Percentiles rank a stretch among this genome's conserved stretches.
Evolutionary conservation across 2,329 filamentous ascomycete genomes (phyloP).

Genomic region (Diaporthe citriasiana): DNA sequence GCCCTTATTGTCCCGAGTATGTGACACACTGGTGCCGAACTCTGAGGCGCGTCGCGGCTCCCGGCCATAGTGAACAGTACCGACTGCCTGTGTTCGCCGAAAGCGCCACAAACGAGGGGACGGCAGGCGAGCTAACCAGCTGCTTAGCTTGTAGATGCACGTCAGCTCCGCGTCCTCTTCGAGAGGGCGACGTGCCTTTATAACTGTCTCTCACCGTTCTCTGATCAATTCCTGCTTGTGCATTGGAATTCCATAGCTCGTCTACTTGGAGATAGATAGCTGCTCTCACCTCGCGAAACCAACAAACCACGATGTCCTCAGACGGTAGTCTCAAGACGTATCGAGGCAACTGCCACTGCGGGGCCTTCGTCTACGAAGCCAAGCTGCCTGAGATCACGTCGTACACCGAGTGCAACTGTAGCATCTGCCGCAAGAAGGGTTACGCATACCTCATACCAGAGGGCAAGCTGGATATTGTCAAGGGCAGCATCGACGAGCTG

Average conservation of each 20-base stretch:
- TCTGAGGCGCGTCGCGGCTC: neutral
- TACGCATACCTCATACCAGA: constrained; percentile 56
- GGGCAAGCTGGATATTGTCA: constrained; percentile 60
- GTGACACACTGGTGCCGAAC: neutral
- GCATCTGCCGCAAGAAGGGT: constrained; percentile 70
- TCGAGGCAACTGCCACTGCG: constrained; percentile 72
- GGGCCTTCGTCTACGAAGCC: constrained; percentile 65
- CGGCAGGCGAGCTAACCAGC: neutral
- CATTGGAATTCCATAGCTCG: neutral
- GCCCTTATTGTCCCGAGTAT: neutral
- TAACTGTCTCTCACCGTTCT: neutral
- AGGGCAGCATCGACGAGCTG: constrained; percentile 59
- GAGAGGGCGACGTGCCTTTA: neutral
- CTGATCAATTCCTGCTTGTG: neutral
- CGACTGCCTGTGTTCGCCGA: neutral
- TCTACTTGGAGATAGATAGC: neutral
- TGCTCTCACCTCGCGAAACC: neutral
- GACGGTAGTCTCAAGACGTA: constrained; percentile 55
- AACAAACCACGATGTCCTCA: constrained; percentile 27
- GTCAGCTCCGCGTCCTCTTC: neutral
- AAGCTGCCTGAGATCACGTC: constrained; percentile 70
- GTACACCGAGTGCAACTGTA: constrained; percentile 74
- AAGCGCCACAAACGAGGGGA: neutral
- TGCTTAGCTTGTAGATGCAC: neutral
- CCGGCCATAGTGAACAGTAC: neutral